Evolutionary conservation across 1,284 basidiomycete genomes (phyloP).

Genomic region (Microbotryum intermedium): DNA sequence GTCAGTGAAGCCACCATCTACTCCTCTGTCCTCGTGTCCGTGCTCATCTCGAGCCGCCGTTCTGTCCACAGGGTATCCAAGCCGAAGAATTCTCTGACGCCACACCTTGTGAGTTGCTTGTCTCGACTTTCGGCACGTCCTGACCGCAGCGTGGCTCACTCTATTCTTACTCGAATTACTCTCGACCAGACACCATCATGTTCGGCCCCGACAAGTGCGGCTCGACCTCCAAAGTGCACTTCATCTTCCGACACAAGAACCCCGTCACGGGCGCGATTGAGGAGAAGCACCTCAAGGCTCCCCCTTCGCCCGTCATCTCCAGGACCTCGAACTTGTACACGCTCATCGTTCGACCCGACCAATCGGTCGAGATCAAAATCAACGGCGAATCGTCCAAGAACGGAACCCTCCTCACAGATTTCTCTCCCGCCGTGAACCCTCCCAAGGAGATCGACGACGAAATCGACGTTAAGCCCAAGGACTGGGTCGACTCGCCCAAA

Average conservation of each 20-base stretch:
- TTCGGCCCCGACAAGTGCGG: constrained; percentile 28
- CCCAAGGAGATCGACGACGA: constrained; percentile 63
- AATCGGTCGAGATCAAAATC: constrained; percentile 86
- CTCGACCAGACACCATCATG: constrained; percentile 19
- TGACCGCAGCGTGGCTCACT: too few species aligned
- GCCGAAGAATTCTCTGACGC: constrained; percentile 91
- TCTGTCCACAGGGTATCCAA: constrained; percentile 63
- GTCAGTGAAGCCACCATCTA: constrained; percentile 19
- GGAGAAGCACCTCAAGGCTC: constrained; percentile 86
- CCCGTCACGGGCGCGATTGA: constrained; percentile 83
- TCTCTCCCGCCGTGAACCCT: constrained; percentile 90
- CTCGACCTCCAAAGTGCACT: constrained; percentile 61
- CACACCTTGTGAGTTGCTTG: constrained; percentile 97
- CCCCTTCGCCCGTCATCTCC: constrained; percentile 77
- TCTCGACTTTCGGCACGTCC: constrained; percentile 35
- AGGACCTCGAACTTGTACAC: constrained; percentile 88
- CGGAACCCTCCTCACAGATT: constrained; percentile 87
- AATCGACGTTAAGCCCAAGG: constrained; percentile 47
- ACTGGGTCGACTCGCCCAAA: constrained; percentile 89
- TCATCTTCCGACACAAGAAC: constrained; percentile 95
- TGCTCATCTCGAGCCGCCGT: not conserved
- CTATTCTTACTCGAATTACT: constrained; percentile 51
- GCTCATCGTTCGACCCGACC: constrained; percentile 67
- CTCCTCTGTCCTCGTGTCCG: not conserved
- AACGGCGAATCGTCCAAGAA: constrained; percentile 72